Base-by-base conservation (phyloP, 352 stramenopile species). In the Phytophthora sansomeana region DNA sequence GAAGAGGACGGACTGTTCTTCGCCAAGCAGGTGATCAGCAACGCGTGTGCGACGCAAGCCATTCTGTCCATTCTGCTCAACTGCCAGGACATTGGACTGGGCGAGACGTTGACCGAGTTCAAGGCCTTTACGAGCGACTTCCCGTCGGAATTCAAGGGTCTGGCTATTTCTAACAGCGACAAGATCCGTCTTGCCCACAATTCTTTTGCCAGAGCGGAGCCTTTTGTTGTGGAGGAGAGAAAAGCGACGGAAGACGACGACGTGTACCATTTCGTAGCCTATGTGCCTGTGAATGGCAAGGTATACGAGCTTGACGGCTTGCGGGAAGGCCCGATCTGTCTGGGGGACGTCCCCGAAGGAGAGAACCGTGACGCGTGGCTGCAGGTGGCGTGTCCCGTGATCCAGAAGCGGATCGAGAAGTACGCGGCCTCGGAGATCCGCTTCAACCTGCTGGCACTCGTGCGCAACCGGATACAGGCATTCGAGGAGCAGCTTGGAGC, bases 181-280 rank as follows among this genome's bases (percentile, higher is more conserved):
- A 84, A 78, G 63, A 96, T 97, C 60, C 89, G 89, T 7, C 50
- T 89, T 2, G 83, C 89, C 29, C 89, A 96, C 67, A 96, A 96
- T 67, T 89, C 82, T 14, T 96, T 96, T 64, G 69, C 86, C 28
- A 72, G 86, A 5, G 74, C 87, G 5, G 89, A 96, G 61, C 85
- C 85, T 4, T 96, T 97, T 33, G 79, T 96, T 6, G 72, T 92
- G 36, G 83, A 94, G 17, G 80, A 92, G 59, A 66, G 81, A 35
- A 91, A 89, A 46, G 78, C 74, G 26, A 92, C 88, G 26, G 67
- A 70, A n/a, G 81, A 97, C 50, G 93, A 98, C 63, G 95, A 98
- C 48, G 96, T 98, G 17, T 99, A 98, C 76, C 97, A 99, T 74
- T 99, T 99, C 80, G 87, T 99, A n/a, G 95, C 97, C 14, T 99